Conservation (phyloP, 495 filamentous ascomycete genomes). For the Cudoniella acicularis region DNA sequence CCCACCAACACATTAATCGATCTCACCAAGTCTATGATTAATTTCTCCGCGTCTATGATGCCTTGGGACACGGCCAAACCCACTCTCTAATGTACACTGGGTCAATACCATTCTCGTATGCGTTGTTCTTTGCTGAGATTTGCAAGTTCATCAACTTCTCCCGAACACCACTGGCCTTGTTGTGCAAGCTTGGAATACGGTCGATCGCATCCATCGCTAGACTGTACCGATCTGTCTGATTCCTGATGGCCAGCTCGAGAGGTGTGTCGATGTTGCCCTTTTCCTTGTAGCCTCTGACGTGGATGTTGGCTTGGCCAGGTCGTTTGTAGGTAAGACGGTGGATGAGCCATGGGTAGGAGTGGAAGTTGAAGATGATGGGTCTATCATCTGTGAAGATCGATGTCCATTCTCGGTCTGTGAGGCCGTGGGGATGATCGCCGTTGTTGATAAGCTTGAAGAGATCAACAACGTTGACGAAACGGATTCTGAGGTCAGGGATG, state of each 20-base stretch:
- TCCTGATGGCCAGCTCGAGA: constrained; percentile 67
- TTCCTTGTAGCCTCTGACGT: constrained; percentile 71
- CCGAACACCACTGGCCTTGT: constrained; percentile 52
- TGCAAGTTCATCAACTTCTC: constrained; percentile 57
- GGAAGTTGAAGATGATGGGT: constrained; percentile 76
- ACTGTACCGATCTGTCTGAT: constrained; percentile 66
- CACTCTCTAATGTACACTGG: constrained; percentile 61
- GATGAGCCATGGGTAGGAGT: constrained; percentile 72
- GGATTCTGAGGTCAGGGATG: constrained; percentile 64
- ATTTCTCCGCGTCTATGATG: too few species aligned
- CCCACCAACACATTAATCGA: too few species aligned
- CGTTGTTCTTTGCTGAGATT: constrained; percentile 52
- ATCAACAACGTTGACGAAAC: constrained; percentile 72
- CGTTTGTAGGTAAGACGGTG: constrained; percentile 70
- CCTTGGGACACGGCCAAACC: constrained; percentile 50
- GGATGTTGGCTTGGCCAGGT: constrained; percentile 55
- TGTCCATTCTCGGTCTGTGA: constrained; percentile 57
- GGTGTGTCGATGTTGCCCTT: constrained; percentile 78
- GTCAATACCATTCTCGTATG: constrained; percentile 63
- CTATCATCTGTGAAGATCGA: constrained; percentile 62
- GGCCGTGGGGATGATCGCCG: constrained; percentile 63
- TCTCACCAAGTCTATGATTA: too few species aligned
- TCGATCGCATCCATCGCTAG: constrained; percentile 73
- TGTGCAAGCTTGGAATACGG: constrained; percentile 50
- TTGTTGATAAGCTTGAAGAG: constrained; percentile 69